These are phyloP conservation scores for Kingdonia uniflora DNA, from an alignment of 164 flowering plant species.

Conservation along the genomic window DNA sequence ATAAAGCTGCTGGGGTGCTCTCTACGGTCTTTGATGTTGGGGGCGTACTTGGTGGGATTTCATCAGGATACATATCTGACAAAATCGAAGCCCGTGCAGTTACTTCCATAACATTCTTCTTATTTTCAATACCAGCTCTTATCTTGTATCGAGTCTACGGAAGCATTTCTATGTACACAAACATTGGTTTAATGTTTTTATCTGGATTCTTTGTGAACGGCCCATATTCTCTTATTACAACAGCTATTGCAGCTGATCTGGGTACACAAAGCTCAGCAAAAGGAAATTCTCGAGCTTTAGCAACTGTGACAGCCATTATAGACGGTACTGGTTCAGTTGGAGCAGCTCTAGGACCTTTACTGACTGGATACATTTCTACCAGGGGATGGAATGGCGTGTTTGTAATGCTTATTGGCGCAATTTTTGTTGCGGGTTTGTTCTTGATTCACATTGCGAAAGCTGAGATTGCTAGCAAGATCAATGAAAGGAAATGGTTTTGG, in stretches of 20 bases:
- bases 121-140: conserved; percentile 75
- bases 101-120: conserved; percentile 58
- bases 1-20: conserved; percentile 78
- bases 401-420: conserved; percentile 60
- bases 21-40: conserved; percentile 89
- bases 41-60: conserved; percentile 86
- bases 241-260: conserved; percentile 96
- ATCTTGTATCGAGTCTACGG: conserved; percentile 65
- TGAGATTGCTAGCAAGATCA: conserved; percentile 48
- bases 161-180: conserved; percentile 50
- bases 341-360: conserved; percentile 89
- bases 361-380: conserved; percentile 86
- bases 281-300: conserved; percentile 86
- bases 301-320: conserved; percentile 96
- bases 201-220: conserved; percentile 89
- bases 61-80: conserved; percentile 80
- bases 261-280: conserved; percentile 59
- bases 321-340: conserved; percentile 99
- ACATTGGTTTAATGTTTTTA: conserved; percentile 61
- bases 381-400: conserved; percentile 89
- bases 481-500: conserved; percentile 33
- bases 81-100: conserved; percentile 79
- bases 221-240: conserved; percentile 95
- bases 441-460: conserved; percentile 53
- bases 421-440: conserved; percentile 42